Base-by-base conservation (phyloP, 352 stramenopile species). In the Elongisporangium senticosum region DNA sequence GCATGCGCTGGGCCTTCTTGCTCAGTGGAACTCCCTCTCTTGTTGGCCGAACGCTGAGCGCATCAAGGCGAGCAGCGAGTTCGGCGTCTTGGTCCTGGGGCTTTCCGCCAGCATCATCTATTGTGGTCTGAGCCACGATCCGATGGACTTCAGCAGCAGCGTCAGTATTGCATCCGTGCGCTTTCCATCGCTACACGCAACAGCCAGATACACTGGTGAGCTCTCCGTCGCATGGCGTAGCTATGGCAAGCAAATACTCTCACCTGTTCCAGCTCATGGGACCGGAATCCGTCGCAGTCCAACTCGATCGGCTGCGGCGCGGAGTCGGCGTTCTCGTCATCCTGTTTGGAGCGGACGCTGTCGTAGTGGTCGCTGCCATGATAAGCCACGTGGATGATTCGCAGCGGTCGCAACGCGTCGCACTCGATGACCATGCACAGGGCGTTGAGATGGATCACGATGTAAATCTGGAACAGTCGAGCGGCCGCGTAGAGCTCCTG, bases 351-450 rank as follows among this genome's bases (percentile, higher is more conserved):
- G 13, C 79, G 80, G 20, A 95, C 72, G 53, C 85, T 95, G 66
- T 95, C 85, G 61, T 91, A 93, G 68, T 95, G 85, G 56, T 95
- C 83, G 53, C 74, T 86, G 23, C 77, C 81, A 43, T 89, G 80
- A 53, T 89, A 90, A 14, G 77, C 76, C 26, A 87, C 67, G 62
- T 90, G 76, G 24, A 87, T 56, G 20, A 91, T 59, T 14, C 64
- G 62, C 39, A 53, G 74, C 15, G 83, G 78, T 21, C 75, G 74
- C 15, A 79, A 65, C 5, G 65, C 58, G 52, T 88, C 83, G 63
- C 83, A 92, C 60, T 90, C 79, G 59, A 92, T 90, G 22, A 89
- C 71, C 69, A 89, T 78, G 15, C 80, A 72, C 39, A 65, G 68
- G 49, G 58, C 71, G 49, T 53, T 77, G 57, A 90, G 78, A 53